phyloP scores from a whole-genome alignment of 1,284 basidiomycete genomes.

The Rhodotorula glutinis region DNA sequence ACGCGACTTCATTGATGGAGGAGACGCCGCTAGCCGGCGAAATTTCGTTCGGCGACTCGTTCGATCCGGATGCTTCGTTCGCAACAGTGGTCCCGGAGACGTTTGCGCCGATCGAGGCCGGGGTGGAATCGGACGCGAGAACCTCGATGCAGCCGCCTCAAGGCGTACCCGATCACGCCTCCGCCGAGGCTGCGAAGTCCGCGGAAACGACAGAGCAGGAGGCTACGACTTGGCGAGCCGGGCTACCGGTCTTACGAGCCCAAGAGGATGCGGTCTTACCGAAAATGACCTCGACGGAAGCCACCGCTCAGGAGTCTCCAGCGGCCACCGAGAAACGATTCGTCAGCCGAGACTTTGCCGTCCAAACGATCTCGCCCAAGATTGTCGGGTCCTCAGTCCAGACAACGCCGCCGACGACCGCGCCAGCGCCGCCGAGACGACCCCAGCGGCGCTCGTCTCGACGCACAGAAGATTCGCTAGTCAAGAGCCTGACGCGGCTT shows the following conservation, averaged over 20 bases:
- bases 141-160: no score
- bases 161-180: no score
- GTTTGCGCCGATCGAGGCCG: not conserved
- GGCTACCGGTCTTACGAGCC: not conserved
- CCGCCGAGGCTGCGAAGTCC: no score
- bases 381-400: no score
- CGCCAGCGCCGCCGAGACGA: no score
- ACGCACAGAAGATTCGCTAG: not conserved
- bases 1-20: no score
- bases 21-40: no score
- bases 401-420: not conserved
- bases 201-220: no score
- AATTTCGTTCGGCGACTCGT: not conserved
- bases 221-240: no score
- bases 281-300: not conserved
- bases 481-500: not conserved
- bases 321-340: not conserved
- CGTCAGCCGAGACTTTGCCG: not conserved
- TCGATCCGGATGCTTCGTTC: not conserved
- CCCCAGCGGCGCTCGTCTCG: no score
- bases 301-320: not conserved
- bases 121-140: not conserved
- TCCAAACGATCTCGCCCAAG: not conserved
- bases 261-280: no score
- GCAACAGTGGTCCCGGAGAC: not conserved